Base-by-base conservation (phyloP, 202 grass and related monocot species). In the Hordeum pubiflorum region DNA sequence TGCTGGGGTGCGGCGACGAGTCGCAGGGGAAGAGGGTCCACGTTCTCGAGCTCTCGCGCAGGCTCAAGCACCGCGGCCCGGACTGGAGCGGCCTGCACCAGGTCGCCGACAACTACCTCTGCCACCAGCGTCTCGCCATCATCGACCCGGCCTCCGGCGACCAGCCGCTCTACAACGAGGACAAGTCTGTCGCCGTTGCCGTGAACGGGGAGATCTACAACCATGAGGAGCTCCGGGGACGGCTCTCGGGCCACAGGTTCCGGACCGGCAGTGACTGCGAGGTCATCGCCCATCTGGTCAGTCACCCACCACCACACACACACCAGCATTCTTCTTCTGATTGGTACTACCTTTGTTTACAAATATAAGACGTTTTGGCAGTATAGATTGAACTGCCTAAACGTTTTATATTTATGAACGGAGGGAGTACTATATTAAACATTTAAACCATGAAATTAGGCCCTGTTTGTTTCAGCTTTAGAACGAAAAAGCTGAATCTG, bases 161-260 rank as follows among this genome's bases (percentile, higher is more conserved):
- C 76, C 93, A 96, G 84, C 93, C 93, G 4, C 89, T 96, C 18
- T 96, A 87, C 74, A 92, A 92, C 73, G 85, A 96, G 72, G 90
- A 92, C 80, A 81, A 48, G 29, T 69, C 89, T 13, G 54, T 96
- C 2, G 41, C 80, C 34, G 90, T 96, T 76, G 82, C 90, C 62
- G 91, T 90, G 55, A 97, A 97, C 67, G 94, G 91, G 38, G 91
- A 97, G 81, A 92, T 97, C 76, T 97, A 97, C 85, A 97, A 97
- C 75, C 91, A 97, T 70, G 77, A 82, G 75, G 44, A 85, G 9
- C 66, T 97, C 54, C 76, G 91, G 67, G 62, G 29, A 23, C 22
- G 43, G 2, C 61, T 92, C 76, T 7, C 78, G 3, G 15, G 66
- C 1, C 89, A 97, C 85, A 89, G 46, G 6, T 94, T 97, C 78